These are phyloP conservation scores for Calvatia gigantea DNA, from an alignment of 768 basidiomycete species.

Conservation along the genomic window DNA sequence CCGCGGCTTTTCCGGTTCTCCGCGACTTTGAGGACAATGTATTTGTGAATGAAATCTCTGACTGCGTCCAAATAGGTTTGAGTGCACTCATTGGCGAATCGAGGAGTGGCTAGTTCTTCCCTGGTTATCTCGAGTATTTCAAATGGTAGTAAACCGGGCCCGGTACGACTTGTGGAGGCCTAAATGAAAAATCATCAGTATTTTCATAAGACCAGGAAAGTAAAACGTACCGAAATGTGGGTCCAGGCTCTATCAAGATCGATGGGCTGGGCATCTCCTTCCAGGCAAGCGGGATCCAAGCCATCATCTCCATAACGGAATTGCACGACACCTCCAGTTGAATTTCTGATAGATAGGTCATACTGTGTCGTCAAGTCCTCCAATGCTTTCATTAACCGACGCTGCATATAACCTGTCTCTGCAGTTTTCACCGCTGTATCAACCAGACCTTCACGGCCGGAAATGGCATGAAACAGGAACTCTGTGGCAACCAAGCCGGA, in stretches of 20 bases:
- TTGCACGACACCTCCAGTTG: constrained; percentile 92
- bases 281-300: constrained; percentile 92
- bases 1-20: constrained; percentile 66
- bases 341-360: constrained; percentile 93
- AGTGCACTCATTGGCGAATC: constrained; percentile 70
- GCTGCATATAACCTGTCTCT: constrained; percentile 99
- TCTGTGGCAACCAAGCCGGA: constrained; percentile 90
- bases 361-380: constrained; percentile 97
- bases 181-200: constrained; percentile 22
- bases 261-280: constrained; percentile 92
- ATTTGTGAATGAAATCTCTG: constrained; percentile 64
- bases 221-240: constrained; percentile 65
- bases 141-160: constrained; percentile 75
- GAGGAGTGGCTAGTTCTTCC: constrained; percentile 49
- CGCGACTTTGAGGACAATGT: constrained; percentile 65
- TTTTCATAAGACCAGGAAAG: neutral
- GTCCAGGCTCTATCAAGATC: constrained; percentile 86
- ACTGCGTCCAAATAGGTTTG: constrained; percentile 66
- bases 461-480: constrained; percentile 98
- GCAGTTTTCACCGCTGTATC: constrained; percentile 99
- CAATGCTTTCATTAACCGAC: constrained; percentile 97
- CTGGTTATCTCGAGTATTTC: constrained; percentile 78
- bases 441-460: constrained; percentile 96
- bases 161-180: constrained; percentile 59
- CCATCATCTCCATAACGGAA: constrained; percentile 98